phyloP scores from a whole-genome alignment of 2,329 filamentous ascomycete genomes.

The Domatiomyces globalis region DNA sequence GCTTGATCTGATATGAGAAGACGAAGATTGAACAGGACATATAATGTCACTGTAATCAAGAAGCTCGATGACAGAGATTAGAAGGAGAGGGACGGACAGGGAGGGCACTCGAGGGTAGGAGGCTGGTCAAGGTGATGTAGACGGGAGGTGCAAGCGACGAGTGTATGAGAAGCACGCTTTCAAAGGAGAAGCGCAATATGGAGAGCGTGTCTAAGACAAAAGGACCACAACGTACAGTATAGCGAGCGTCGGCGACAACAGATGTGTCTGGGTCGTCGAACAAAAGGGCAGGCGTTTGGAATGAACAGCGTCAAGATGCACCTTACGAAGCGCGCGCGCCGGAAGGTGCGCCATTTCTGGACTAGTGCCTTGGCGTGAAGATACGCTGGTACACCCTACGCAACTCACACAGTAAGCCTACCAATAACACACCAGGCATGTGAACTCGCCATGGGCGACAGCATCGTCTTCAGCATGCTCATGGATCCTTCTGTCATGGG shows the following conservation, averaged over 20 bases:
- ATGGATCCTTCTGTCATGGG: too few species aligned
- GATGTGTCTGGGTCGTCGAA: neutral
- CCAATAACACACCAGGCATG: too few species aligned
- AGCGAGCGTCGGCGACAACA: neutral
- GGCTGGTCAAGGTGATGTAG: neutral
- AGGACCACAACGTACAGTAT: neutral
- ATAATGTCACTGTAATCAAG: neutral
- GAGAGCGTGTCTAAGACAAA: neutral
- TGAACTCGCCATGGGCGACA: too few species aligned
- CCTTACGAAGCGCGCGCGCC: neutral
- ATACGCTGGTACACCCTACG: neutral
- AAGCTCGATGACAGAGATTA: neutral
- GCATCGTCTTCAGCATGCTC: too few species aligned
- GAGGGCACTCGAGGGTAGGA: neutral
- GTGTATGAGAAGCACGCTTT: neutral
- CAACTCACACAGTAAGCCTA: too few species aligned
- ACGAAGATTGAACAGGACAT: neutral
- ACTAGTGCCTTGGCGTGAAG: neutral
- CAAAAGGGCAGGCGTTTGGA: neutral
- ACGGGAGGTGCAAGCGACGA: neutral
- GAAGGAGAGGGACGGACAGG: neutral
- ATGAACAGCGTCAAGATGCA: neutral
- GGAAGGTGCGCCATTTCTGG: neutral
- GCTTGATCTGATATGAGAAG: neutral
- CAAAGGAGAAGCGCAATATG: neutral